These are phyloP conservation scores for Trametes sanguinea DNA, from an alignment of 768 basidiomycete genomes.

Conservation along the genomic window DNA sequence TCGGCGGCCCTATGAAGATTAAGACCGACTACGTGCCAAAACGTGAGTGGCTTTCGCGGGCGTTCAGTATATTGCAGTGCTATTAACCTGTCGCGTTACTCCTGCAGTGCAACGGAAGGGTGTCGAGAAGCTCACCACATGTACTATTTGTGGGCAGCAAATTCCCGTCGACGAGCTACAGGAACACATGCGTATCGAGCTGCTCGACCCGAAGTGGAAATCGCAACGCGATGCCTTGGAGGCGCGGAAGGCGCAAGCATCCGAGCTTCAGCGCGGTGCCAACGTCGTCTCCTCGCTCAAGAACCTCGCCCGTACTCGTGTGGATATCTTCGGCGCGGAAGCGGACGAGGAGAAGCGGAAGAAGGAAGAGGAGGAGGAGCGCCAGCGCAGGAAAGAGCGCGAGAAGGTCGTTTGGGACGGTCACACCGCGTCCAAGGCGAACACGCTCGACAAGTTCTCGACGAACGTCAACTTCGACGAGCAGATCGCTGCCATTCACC, in stretches of 20 bases:
- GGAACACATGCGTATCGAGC: slow-evolving; percentile 97
- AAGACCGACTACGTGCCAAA: slow-evolving; percentile 96
- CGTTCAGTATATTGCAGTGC: background rate
- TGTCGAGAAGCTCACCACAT: slow-evolving; percentile 79
- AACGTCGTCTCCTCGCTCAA: slow-evolving; percentile 93
- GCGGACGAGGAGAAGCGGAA: slow-evolving; percentile 89
- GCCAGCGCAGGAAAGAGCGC: slow-evolving; percentile 77
- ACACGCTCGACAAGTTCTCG: slow-evolving; percentile 91
- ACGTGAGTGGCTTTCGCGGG: slow-evolving; percentile 49
- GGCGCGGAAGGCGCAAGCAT: slow-evolving; percentile 85
- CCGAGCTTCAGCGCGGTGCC: slow-evolving; percentile 85
- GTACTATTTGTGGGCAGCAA: slow-evolving; percentile 93
- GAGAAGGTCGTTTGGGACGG: slow-evolving; percentile 99
- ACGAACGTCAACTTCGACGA: slow-evolving; percentile 94
- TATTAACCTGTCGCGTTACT: background rate
- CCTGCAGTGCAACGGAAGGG: slow-evolving; percentile 66
- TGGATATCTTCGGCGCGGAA: slow-evolving; percentile 95
- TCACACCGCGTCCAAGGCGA: slow-evolving; percentile 91
- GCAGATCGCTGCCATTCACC: slow-evolving; percentile 96
- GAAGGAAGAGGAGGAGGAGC: slow-evolving; percentile 84
- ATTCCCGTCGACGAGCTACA: slow-evolving; percentile 94
- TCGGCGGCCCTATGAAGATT: slow-evolving; percentile 87
- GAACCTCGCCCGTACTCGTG: slow-evolving; percentile 91
- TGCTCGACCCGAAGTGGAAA: slow-evolving; percentile 98
- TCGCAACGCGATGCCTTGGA: slow-evolving; percentile 90